These are phyloP conservation scores for Candida jianshihensis DNA, from an alignment of 805 yeast species.

Conservation along the genomic window DNA sequence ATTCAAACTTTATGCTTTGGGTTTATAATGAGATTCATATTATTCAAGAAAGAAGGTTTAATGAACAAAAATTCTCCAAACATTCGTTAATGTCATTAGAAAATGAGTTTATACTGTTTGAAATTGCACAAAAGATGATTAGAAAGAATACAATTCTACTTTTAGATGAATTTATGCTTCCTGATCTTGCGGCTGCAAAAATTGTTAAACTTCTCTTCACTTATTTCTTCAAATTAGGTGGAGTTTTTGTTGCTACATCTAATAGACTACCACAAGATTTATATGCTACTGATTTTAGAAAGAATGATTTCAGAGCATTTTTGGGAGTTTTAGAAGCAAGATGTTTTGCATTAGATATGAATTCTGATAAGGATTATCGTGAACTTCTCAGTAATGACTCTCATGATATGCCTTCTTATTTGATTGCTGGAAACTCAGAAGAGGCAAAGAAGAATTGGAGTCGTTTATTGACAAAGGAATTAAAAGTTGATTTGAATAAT, in stretches of 20 bases:
- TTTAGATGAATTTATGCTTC: slow-evolving; percentile 71
- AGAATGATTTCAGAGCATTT: slow-evolving; percentile 49
- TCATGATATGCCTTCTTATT: slow-evolving; percentile 20
- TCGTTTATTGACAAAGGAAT: neutral
- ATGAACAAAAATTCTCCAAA: slow-evolving; percentile 22
- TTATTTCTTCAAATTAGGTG: slow-evolving; percentile 66
- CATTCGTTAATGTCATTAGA: slow-evolving; percentile 35
- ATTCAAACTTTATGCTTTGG: slow-evolving; percentile 63
- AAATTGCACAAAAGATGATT: slow-evolving; percentile 60
- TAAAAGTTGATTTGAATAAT: slow-evolving; percentile 2
- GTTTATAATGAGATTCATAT: slow-evolving; percentile 55
- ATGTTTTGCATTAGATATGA: slow-evolving; percentile 59
- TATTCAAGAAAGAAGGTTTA: slow-evolving; percentile 38
- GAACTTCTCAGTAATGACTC: slow-evolving; percentile 15
- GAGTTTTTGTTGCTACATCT: slow-evolving; percentile 68
- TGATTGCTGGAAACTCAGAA: slow-evolving; percentile 31
- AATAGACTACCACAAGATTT: slow-evolving; percentile 67
- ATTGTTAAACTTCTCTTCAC: slow-evolving; percentile 59
- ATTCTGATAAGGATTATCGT: slow-evolving; percentile 51
- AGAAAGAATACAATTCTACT: slow-evolving; percentile 49
- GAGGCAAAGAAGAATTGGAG: neutral
- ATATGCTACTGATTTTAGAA: slow-evolving; percentile 59
- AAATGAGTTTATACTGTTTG: slow-evolving; percentile 58
- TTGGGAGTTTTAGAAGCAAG: slow-evolving; percentile 48
- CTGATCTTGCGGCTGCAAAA: slow-evolving; percentile 70